Conservation (phyloP, 306 rosid species). For the Ormosia semicastrata region DNA sequence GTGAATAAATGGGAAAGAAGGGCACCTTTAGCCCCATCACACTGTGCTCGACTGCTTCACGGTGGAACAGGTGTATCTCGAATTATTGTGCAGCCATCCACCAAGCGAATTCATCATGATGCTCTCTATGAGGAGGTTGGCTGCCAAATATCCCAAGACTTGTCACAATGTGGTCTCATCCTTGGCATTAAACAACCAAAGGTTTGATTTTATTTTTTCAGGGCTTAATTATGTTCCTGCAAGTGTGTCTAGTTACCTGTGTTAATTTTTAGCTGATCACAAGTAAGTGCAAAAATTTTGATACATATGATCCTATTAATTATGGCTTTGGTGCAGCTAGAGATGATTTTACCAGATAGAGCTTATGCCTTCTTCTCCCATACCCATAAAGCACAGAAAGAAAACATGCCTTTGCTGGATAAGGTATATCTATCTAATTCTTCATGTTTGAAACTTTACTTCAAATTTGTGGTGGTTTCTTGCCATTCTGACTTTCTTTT, state of each 20-base stretch:
- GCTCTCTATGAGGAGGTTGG: constrained; percentile 83
- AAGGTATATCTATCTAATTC: constrained; percentile 45
- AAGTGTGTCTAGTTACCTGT: neutral
- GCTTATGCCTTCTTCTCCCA: constrained; percentile 93
- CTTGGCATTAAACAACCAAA: constrained; percentile 88
- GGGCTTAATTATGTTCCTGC: neutral
- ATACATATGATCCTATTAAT: neutral
- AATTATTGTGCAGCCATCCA: constrained; percentile 85
- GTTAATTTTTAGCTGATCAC: neutral
- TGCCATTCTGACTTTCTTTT: constrained; percentile 1
- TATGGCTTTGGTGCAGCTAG: constrained; percentile 54
- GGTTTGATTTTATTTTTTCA: constrained; percentile 33
- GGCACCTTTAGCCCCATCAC: constrained; percentile 81
- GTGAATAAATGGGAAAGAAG: constrained; percentile 95
- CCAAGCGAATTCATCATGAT: constrained; percentile 80
- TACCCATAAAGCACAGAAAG: constrained; percentile 94
- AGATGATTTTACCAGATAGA: constrained; percentile 85
- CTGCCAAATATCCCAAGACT: constrained; percentile 79
- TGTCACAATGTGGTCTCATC: constrained; percentile 83
- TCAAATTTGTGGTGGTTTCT: constrained; percentile 4
- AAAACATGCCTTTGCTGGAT: constrained; percentile 86
- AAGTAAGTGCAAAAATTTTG: neutral
- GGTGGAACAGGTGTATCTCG: constrained; percentile 65
- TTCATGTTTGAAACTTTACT: neutral
- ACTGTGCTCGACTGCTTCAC: constrained; percentile 82